phyloP scores from a whole-genome alignment of 768 basidiomycete genomes.

The Boletus rubroflammeus region DNA sequence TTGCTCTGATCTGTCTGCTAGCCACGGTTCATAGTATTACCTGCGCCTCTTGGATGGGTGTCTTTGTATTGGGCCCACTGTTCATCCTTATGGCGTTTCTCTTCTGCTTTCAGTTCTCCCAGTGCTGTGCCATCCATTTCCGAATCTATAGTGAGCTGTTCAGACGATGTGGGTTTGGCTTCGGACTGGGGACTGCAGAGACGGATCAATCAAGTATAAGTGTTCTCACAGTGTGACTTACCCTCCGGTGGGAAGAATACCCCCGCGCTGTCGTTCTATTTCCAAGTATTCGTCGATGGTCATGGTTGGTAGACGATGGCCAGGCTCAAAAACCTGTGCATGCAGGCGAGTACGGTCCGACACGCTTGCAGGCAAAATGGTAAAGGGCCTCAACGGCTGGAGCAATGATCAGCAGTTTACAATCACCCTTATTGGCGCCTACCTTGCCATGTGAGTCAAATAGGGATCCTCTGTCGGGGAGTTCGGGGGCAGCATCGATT shows the following conservation, averaged over 20 bases:
- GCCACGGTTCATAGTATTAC: constrained; percentile 95
- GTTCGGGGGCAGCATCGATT: constrained; percentile 54
- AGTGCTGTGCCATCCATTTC: constrained; percentile 78
- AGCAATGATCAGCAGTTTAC: constrained; percentile 5
- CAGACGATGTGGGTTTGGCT: constrained; percentile 64
- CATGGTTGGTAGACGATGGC: constrained; percentile 90
- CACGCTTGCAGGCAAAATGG: constrained; percentile 74
- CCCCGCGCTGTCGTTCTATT: constrained; percentile 78
- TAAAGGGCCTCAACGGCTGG: constrained; percentile 89
- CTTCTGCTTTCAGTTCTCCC: constrained; percentile 67
- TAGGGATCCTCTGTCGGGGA: constrained; percentile 55
- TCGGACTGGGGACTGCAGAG: constrained; percentile 59
- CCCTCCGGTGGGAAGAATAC: constrained; percentile 87
- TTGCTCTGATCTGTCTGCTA: constrained; percentile 11
- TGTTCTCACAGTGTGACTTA: constrained; percentile 37
- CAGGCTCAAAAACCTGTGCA: constrained; percentile 78
- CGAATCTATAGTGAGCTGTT: constrained; percentile 72
- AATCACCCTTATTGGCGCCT: constrained; percentile 6
- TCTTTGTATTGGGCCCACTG: constrained; percentile 91
- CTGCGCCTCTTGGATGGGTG: constrained; percentile 82
- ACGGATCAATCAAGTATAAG: constrained; percentile 4
- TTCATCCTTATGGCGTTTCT: constrained; percentile 81
- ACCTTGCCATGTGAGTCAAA: constrained; percentile 80
- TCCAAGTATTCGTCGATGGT: constrained; percentile 91
- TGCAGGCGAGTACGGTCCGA: constrained; percentile 70